Conservation (phyloP, 2,329 filamentous ascomycete genomes). For the Pyrenophora graminea region DNA sequence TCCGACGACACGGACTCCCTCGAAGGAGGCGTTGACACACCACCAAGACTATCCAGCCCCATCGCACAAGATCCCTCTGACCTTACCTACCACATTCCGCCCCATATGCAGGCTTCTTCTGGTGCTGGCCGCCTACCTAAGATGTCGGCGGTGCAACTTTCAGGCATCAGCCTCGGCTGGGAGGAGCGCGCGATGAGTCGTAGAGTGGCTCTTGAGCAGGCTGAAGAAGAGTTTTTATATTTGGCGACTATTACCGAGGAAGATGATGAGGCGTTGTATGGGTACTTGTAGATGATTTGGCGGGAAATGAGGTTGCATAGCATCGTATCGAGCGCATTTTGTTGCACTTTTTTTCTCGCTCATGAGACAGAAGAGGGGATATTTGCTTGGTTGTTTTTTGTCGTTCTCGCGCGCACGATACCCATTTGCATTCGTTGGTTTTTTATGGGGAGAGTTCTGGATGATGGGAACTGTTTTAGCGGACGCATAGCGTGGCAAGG, state of each 20-base stretch:
- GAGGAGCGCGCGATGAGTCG: slow-evolving; percentile 8
- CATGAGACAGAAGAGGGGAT: too few species aligned
- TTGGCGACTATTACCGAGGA: slow-evolving; percentile 8
- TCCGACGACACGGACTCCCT: slow-evolving; percentile 6
- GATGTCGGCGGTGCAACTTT: slow-evolving; percentile 13
- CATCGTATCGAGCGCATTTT: too few species aligned
- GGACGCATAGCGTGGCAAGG: too few species aligned
- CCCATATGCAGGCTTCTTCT: not conserved
- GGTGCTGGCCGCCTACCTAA: slow-evolving; percentile 4
- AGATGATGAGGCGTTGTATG: slow-evolving; percentile 4
- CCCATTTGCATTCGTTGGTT: not conserved
- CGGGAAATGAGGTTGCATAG: too few species aligned
- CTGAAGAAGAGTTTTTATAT: slow-evolving; percentile 12
- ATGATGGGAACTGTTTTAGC: too few species aligned
- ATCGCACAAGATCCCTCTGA: not conserved
- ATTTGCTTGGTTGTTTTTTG: not conserved
- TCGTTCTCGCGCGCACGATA: not conserved
- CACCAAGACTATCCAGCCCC: slow-evolving; percentile 1
- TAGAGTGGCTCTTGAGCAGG: slow-evolving; percentile 11
- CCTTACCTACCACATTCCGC: slow-evolving; percentile 5
- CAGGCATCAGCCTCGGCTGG: slow-evolving; percentile 11
- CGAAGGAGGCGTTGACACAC: not conserved
- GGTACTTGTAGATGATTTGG: too few species aligned
- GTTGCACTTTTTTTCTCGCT: too few species aligned
- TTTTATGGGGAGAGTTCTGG: too few species aligned